Conservation (phyloP, 2,329 filamentous ascomycete species). For the Colletotrichum sp. region DNA sequence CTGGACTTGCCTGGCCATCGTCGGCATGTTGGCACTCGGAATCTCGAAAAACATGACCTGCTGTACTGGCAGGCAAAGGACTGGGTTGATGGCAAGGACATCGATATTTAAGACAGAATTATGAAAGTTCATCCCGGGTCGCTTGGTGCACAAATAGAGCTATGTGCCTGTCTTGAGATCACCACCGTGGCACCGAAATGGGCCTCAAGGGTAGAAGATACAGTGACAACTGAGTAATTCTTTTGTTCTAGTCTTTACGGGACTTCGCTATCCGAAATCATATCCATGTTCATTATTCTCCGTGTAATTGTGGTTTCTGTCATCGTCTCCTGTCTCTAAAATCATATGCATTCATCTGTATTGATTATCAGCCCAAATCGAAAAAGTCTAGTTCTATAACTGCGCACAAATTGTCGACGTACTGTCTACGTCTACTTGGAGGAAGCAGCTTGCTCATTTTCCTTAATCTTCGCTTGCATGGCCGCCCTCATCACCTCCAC, state of each 20-base stretch:
- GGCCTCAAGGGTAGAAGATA: background rate
- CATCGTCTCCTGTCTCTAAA: no score
- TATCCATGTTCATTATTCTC: no score
- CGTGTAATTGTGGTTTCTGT: no score
- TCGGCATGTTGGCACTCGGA: background rate
- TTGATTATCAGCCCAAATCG: background rate
- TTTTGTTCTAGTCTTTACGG: background rate
- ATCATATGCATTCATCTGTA: no score
- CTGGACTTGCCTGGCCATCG: background rate
- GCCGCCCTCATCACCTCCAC: background rate
- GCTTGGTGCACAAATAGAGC: background rate
- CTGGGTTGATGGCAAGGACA: background rate
- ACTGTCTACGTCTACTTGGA: background rate
- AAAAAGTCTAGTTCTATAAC: background rate
- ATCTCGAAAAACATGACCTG: background rate
- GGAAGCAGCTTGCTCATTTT: background rate
- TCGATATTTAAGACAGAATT: background rate
- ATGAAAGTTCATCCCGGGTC: fast-evolving
- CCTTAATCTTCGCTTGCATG: background rate
- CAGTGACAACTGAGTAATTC: background rate
- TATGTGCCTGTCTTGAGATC: background rate
- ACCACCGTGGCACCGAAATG: no score
- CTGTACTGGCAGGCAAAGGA: background rate
- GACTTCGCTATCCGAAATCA: background rate
- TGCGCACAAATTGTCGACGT: background rate